Evolutionary conservation across 441 rosid genomes (phyloP), one percentile per base, ranked within the genome.

Genomic region (Biscutella laevigata): DNA sequence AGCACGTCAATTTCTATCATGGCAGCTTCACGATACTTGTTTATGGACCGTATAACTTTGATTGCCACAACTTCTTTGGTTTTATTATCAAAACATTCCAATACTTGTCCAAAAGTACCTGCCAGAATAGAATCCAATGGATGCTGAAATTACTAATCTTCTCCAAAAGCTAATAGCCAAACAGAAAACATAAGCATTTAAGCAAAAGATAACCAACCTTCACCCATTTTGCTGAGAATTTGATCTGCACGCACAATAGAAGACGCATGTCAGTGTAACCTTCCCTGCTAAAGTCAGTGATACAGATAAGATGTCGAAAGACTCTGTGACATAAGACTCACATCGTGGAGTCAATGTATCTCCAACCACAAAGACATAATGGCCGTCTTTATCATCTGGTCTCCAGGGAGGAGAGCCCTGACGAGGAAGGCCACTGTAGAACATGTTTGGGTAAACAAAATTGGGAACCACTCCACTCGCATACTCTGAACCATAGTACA

Each of bases 81-180:
- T 51, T 82, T 87, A 67, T 67, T 72, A 64, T 87, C 98, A 52
- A 67, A 66, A 53, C 98, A 90, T 74, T 90, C 98, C 76, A 86
- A 74, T 25, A 90, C 98, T 71, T 87, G 95, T 30, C 95, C 95
- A 69, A 87, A 87, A 35, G 98, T 86, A 43, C 95, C 98, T 84
- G 72, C 40, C 71, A 29, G 38, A 19, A 61, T 25, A 55, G 1
- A 59, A 48, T 43, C 28, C 51, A 63, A 56, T 6, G 4, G 13
- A 17, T 7, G 22, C 44, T 37, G 36, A 35, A 17, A 50, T 3
- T 28, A 50, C 29, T 7, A 54, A 54, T 45, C 30, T 20, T 26
- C 44, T 14, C 17, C 33, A 22, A 32, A 8, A 32, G 15, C 28
- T 40, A 54, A 47, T 2, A 29, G 19, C 45, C 13, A 36, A 58